Evolutionary conservation across 2,329 filamentous ascomycete genomes (phyloP).

Genomic region (Arthrobotrys conoides): DNA sequence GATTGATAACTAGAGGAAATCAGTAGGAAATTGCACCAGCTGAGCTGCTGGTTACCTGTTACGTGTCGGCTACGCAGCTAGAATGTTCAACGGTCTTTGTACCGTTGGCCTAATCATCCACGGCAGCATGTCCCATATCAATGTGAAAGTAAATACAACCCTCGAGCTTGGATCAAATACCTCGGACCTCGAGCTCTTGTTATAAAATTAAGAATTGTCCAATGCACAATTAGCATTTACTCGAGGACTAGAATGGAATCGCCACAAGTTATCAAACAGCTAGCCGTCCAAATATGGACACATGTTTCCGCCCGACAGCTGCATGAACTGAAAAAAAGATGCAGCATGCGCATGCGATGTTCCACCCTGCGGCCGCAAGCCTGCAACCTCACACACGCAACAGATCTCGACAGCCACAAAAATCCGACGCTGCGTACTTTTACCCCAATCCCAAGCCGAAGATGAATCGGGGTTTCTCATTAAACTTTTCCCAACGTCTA

Average conservation of each 20-base stretch:
- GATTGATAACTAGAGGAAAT: too few species aligned
- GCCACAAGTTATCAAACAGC: background rate
- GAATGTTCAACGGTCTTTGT: too few species aligned
- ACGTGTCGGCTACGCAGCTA: too few species aligned
- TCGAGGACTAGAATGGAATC: background rate
- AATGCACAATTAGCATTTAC: too few species aligned
- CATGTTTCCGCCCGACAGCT: background rate
- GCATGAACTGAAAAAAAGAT: conserved; percentile 12
- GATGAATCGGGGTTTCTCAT: background rate
- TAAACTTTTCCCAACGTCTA: background rate
- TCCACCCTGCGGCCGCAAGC: conserved; percentile 27
- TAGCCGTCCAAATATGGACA: background rate
- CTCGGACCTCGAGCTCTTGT: too few species aligned
- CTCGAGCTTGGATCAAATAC: too few species aligned
- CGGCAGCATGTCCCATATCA: too few species aligned
- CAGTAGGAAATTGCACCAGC: too few species aligned
- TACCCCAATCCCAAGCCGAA: background rate
- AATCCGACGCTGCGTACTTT: background rate
- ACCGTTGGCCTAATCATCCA: too few species aligned
- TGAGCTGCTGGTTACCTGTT: too few species aligned
- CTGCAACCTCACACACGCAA: conserved; percentile 10
- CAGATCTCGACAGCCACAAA: conserved; percentile 17
- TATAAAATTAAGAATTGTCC: too few species aligned
- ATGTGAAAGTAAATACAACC: too few species aligned
- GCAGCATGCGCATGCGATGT: conserved; percentile 18